A percentile compares a stretch with the other conserved stretches of the same genome.
phyloP scores from a whole-genome alignment of 2,329 filamentous ascomycete species.

The Stemphylium beticola region DNA sequence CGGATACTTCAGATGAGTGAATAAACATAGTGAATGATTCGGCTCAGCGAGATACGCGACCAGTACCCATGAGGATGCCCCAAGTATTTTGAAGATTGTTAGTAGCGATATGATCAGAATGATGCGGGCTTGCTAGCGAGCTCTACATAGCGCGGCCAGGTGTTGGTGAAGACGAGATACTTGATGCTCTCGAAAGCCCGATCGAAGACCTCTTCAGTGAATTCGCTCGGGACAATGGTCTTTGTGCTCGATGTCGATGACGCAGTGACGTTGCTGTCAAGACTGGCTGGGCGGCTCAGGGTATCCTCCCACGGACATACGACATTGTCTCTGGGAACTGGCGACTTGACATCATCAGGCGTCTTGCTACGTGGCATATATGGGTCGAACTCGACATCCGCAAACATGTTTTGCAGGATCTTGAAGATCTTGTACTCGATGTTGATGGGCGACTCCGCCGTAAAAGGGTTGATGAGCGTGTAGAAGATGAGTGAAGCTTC shows the following conservation, averaged over 20 bases:
- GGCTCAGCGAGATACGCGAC: neutral
- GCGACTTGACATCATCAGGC: slow-evolving; percentile 31
- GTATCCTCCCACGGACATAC: slow-evolving; percentile 49
- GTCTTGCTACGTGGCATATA: slow-evolving; percentile 39
- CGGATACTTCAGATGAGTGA: neutral
- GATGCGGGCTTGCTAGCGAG: slow-evolving; percentile 26
- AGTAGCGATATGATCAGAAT: neutral
- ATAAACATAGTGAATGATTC: neutral
- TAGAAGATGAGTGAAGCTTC: slow-evolving; percentile 49
- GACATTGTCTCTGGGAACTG: slow-evolving; percentile 40
- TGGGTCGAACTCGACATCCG: slow-evolving; percentile 44
- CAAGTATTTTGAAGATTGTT: neutral
- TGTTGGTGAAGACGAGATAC: slow-evolving; percentile 48
- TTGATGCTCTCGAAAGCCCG: slow-evolving; percentile 48
- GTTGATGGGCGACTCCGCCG: slow-evolving; percentile 47
- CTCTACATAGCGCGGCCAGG: slow-evolving; percentile 47
- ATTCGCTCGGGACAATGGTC: slow-evolving; percentile 44
- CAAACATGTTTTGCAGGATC: slow-evolving; percentile 39
- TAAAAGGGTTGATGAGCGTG: slow-evolving; percentile 47
- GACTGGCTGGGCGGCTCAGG: slow-evolving; percentile 40
- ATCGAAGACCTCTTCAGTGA: slow-evolving; percentile 44
- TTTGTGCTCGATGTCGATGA: slow-evolving; percentile 31
- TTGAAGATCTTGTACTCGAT: slow-evolving; percentile 51
- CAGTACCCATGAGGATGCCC: neutral
- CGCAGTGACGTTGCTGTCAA: slow-evolving; percentile 34